These are phyloP conservation scores for Aspergillus diversus DNA, from an alignment of 495 filamentous ascomycete species.

Conservation along the genomic window DNA sequence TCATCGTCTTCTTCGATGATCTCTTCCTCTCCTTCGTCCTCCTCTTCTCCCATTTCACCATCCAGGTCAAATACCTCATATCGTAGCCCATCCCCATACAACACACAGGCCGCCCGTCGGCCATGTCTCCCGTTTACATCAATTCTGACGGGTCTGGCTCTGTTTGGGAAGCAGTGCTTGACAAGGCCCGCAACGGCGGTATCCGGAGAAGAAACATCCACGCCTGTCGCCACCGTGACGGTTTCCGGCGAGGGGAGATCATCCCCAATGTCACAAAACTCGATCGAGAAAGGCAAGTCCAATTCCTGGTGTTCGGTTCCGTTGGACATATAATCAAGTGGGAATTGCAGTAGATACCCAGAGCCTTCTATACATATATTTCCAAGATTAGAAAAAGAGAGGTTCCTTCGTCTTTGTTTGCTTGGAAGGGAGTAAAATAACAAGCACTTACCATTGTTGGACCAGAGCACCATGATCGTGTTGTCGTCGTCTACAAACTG, in stretches of 20 bases:
- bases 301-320: constrained; percentile 1
- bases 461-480: constrained; percentile 54
- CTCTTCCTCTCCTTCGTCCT: constrained; percentile 35
- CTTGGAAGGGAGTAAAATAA: constrained; percentile 10
- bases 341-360: constrained; percentile 44
- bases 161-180: constrained; percentile 42
- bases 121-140: constrained; percentile 59
- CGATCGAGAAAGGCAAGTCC: constrained; percentile 14
- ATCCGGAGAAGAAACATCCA: constrained; percentile 31
- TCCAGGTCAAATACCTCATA: constrained; percentile 65
- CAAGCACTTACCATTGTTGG: constrained; percentile 41
- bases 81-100: constrained; percentile 57
- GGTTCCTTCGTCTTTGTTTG: no score
- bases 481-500: constrained; percentile 61
- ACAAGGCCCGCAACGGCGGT: constrained; percentile 23
- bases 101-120: constrained; percentile 56
- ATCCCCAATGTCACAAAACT: constrained; percentile 24
- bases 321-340: constrained; percentile 32
- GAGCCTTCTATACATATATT: constrained; percentile 23
- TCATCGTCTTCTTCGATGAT: constrained; percentile 24
- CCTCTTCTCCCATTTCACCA: constrained; percentile 39
- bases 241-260: constrained; percentile 24
- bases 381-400: no score
- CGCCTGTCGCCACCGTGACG: constrained; percentile 19
- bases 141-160: constrained; percentile 48